phyloP scores from a whole-genome alignment of 108 stramenopile genomes.

The Schizochytrium sp. region DNA sequence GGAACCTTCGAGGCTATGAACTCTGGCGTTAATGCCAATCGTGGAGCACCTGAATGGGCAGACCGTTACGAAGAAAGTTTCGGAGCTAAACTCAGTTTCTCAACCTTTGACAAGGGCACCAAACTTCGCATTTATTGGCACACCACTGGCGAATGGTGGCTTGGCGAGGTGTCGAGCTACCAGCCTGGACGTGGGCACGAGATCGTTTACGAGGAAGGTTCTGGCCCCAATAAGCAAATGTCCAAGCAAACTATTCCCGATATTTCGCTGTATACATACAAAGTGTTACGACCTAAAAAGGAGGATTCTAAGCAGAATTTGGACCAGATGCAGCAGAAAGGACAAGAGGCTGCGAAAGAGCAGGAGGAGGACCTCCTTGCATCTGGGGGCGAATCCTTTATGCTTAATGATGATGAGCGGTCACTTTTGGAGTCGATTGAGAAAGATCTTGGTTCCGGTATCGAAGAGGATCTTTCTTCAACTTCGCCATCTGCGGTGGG shows the following conservation, averaged over 20 bases:
- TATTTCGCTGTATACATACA: slow-evolving; percentile 58
- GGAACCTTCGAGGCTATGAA: slow-evolving; percentile 54
- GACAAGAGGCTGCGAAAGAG: not conserved
- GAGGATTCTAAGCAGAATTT: not conserved
- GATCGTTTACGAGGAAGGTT: slow-evolving; percentile 46
- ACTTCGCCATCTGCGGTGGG: not conserved
- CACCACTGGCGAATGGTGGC: slow-evolving; percentile 60
- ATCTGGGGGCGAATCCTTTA: not conserved
- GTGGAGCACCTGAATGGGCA: slow-evolving; percentile 38
- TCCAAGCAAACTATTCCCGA: slow-evolving; percentile 55
- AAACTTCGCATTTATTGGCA: slow-evolving; percentile 49
- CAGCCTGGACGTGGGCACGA: slow-evolving; percentile 41
- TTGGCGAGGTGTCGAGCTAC: slow-evolving; percentile 35
- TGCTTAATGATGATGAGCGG: slow-evolving; percentile 25
- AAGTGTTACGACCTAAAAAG: not conserved
- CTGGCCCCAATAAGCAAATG: not conserved
- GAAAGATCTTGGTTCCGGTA: not conserved
- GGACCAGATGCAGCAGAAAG: not conserved
- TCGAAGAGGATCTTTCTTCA: not conserved
- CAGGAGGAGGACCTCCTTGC: not conserved
- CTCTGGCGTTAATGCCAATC: slow-evolving; percentile 26
- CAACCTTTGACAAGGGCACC: slow-evolving; percentile 32
- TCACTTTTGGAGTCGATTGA: slow-evolving; percentile 27
- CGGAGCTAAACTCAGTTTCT: slow-evolving; percentile 2
- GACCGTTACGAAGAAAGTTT: not conserved